Conservation (phyloP, 2,329 filamentous ascomycete genomes). For the Colletotrichum eremochloae region DNA sequence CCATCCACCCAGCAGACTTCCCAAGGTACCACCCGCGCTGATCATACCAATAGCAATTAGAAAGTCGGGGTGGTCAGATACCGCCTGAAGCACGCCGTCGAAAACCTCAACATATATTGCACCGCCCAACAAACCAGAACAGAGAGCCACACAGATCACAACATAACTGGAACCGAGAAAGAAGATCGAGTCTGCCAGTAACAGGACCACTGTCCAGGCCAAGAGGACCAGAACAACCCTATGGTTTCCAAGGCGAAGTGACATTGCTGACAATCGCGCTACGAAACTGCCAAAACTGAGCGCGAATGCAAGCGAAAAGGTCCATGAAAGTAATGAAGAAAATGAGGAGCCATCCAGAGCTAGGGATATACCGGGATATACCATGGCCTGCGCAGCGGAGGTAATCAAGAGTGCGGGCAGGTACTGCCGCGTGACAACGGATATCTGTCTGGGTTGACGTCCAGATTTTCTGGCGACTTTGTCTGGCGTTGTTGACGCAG, state of each 20-base stretch:
- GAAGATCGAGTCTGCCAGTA: slow-evolving; percentile 33
- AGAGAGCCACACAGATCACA: slow-evolving; percentile 46
- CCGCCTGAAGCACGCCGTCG: slow-evolving; percentile 44
- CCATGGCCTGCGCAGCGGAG: slow-evolving; percentile 45
- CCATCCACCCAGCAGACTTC: slow-evolving; percentile 46
- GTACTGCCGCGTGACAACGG: slow-evolving; percentile 39
- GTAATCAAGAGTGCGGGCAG: slow-evolving; percentile 46
- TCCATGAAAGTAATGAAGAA: slow-evolving; percentile 47
- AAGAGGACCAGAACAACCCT: slow-evolving; percentile 38
- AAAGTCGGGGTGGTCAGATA: slow-evolving; percentile 41
- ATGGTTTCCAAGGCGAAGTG: slow-evolving; percentile 43
- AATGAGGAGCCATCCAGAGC: slow-evolving; percentile 46
- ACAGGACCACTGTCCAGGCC: slow-evolving; percentile 35
- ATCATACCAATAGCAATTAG: slow-evolving; percentile 49
- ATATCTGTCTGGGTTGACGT: slow-evolving; percentile 41
- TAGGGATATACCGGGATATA: slow-evolving; percentile 47
- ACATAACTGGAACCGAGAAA: slow-evolving; percentile 46
- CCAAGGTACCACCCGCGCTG: slow-evolving; percentile 47
- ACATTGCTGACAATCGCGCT: slow-evolving; percentile 45
- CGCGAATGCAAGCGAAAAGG: slow-evolving; percentile 46
- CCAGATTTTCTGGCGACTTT: slow-evolving; percentile 16
- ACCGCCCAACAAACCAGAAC: slow-evolving; percentile 48
- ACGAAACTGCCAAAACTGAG: slow-evolving; percentile 48
- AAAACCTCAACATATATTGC: slow-evolving; percentile 48
- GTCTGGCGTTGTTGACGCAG: neutral